Evolutionary conservation across 768 basidiomycete genomes (phyloP).

Genomic region (Lactifluus pinguis): DNA sequence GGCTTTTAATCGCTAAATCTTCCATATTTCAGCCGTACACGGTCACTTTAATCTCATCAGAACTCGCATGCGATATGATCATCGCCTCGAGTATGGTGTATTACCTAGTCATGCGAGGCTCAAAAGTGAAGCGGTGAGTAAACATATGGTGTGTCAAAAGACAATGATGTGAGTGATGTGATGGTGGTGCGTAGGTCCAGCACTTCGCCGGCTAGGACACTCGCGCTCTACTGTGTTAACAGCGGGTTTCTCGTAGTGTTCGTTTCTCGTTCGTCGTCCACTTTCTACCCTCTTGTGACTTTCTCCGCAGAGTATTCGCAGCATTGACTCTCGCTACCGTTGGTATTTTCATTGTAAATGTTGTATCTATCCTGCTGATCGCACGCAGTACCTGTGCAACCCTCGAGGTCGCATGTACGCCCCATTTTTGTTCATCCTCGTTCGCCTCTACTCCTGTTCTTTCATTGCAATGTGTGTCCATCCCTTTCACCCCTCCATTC

Average conservation of each 20-base stretch:
- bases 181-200: neutral
- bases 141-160: neutral
- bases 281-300: neutral
- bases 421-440: neutral
- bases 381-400: neutral
- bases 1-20: neutral
- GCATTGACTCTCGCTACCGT: neutral
- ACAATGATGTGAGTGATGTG: neutral
- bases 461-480: neutral
- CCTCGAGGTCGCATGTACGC: neutral
- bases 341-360: neutral
- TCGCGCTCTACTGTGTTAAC: neutral
- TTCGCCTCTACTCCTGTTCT: neutral
- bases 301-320: neutral
- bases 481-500: neutral
- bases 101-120: neutral
- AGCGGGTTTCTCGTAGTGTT: slow-evolving; percentile 2
- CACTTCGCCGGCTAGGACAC: neutral
- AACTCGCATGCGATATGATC: neutral
- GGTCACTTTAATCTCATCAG: neutral
- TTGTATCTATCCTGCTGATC: neutral
- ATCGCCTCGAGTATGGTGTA: slow-evolving; percentile 4
- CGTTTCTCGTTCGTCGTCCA: neutral
- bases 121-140: neutral
- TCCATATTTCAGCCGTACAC: neutral